Evolutionary conservation across 1,139 yeast species (phyloP).

Genomic region (Hyphopichia burtonii): DNA sequence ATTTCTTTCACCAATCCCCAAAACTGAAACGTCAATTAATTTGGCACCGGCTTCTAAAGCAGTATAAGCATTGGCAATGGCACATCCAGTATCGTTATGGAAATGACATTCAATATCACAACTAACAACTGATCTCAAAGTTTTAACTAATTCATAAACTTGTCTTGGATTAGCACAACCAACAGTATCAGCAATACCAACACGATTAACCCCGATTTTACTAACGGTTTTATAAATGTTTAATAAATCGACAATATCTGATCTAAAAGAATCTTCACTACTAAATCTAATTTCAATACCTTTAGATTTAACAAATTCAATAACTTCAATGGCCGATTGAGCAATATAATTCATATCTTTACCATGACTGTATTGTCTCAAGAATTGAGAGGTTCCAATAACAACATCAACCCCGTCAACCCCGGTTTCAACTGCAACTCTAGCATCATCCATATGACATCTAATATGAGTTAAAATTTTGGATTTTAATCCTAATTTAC

Average conservation of each 20-base stretch:
- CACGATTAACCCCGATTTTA: conserved; percentile 59
- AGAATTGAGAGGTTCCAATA: conserved; percentile 56
- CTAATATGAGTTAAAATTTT: conserved; percentile 58
- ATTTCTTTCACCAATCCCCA: conserved; percentile 62
- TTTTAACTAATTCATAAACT: conserved; percentile 57
- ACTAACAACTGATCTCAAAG: conserved; percentile 53
- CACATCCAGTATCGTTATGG: conserved; percentile 64
- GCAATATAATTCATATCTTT: conserved; percentile 57
- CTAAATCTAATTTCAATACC: conserved; percentile 58
- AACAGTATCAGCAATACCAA: conserved; percentile 62
- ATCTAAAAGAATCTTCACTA: conserved; percentile 58
- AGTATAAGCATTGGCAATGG: conserved; percentile 60
- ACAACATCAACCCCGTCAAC: conserved; percentile 63
- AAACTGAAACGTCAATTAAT: conserved; percentile 54
- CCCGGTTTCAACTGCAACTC: conserved; percentile 58
- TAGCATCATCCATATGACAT: conserved; percentile 62
- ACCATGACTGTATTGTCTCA: conserved; percentile 53
- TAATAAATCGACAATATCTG: conserved; percentile 56
- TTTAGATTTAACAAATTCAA: conserved; percentile 56
- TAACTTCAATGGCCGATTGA: conserved; percentile 53
- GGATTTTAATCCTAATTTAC: conserved; percentile 54
- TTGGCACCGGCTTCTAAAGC: conserved; percentile 64
- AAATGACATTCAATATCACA: conserved; percentile 62
- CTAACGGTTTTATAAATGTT: conserved; percentile 58
- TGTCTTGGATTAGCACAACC: conserved; percentile 65